Base-by-base conservation (phyloP, 2,329 filamentous ascomycete species). In the Fusarium veterinarium region DNA sequence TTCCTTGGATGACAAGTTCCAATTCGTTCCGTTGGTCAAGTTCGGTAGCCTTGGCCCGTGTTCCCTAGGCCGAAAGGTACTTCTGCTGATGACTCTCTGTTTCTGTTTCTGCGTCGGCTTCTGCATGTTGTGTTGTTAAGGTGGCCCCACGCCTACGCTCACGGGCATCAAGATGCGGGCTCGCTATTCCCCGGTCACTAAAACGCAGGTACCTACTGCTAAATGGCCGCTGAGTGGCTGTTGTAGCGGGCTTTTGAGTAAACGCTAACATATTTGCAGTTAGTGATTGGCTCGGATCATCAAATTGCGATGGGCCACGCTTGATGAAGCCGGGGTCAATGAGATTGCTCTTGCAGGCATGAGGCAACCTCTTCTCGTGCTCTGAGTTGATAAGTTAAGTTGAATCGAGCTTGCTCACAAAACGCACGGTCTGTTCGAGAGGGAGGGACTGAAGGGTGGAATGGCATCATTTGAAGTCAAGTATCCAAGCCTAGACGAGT, bases 271-370 rank as follows among this genome's bases (percentile, higher is more conserved):
- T 30, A 25, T 49, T 31, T 41, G 12, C 28, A 20, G 28, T 25
- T 49, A 40, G 30, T 73, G 49, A 77, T 77, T 77, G 76, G 76
- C 33, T 60, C 28, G 42, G 37, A n/a, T 38, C 28, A 44, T 58
- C 61, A 75, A 71, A 77, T 77, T 77, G 69, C 71, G 57, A 76
- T 69, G 64, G 60, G 17, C 71, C 75, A 76, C 73, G 69, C 73
- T 72, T 76, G 64, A 69, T 62, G 72, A 73, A 46, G 72, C 74
- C 61, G 59, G 75, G 70, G 71, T 62, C 45, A 61, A 63, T 73
- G 73, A 77, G 75, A 77, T 77, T 77, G 72, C 73, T 75, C 58
- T 73, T 73, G 66, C 74, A 72, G 60, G 64, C 70, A 71, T 75
- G 73, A 73, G 71, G 68, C 75, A 75, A 41, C 66, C 66, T 67